phyloP scores from a whole-genome alignment of 306 rosid species.

The Quercus parvula region DNA sequence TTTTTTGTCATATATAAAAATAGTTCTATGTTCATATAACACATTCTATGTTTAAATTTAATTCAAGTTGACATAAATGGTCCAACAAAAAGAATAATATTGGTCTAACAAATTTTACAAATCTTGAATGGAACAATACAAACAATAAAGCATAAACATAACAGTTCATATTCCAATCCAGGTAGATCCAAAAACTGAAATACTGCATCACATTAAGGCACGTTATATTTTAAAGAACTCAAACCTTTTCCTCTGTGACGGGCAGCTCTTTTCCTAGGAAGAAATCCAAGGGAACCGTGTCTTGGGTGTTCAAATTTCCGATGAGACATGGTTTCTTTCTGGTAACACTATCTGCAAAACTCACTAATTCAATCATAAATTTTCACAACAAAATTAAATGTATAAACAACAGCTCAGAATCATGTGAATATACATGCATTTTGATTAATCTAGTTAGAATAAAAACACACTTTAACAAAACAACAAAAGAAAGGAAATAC shows the following conservation, averaged over 20 bases:
- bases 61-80: background rate
- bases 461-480: background rate
- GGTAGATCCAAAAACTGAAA: background rate
- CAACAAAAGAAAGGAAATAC: background rate
- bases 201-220: background rate
- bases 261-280: constrained; percentile 50
- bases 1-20: too few relatives aligned
- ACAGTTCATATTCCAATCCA: too few relatives aligned
- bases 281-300: constrained; percentile 57
- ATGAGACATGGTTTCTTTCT: constrained; percentile 41
- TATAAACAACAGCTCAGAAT: background rate
- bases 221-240: background rate
- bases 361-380: background rate
- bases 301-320: constrained; percentile 60
- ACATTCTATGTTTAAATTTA: background rate
- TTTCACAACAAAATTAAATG: background rate
- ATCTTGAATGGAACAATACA: background rate
- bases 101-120: background rate
- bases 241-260: constrained; percentile 60
- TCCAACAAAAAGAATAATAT: background rate
- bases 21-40: too few relatives aligned
- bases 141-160: background rate
- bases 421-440: background rate
- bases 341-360: constrained; percentile 7
- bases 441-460: background rate